Percentiles rank a stretch among this genome's conserved stretches.
These are phyloP conservation scores for Lipomyces spencermartinsiae DNA, from an alignment of 805 yeast species.

Conservation along the genomic window DNA sequence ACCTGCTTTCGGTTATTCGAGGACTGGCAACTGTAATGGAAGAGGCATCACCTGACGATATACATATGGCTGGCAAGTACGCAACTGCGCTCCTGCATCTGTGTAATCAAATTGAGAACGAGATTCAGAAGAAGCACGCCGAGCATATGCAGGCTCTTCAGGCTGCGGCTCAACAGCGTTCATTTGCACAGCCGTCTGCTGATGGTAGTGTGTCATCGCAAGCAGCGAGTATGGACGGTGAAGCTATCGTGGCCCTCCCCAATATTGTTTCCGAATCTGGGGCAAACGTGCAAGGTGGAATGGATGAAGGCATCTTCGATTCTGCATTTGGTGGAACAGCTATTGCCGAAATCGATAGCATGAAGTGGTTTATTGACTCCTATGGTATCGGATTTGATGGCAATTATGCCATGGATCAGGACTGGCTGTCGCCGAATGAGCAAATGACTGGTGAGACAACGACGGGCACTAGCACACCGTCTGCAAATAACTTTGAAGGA, in stretches of 20 bases:
- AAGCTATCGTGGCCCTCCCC: neutral
- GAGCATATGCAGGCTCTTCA: conserved; percentile 16
- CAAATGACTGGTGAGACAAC: conserved; percentile 2
- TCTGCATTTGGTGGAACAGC: conserved; percentile 18
- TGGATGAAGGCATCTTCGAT: conserved; percentile 13
- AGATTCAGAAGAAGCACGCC: conserved; percentile 15
- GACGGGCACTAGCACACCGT: conserved; percentile 8
- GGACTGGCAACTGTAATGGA: conserved; percentile 73
- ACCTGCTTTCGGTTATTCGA: conserved; percentile 69
- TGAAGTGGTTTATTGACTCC: conserved; percentile 34
- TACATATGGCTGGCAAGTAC: conserved; percentile 66
- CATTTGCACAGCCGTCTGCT: neutral
- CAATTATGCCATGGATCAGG: conserved; percentile 25
- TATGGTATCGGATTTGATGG: conserved; percentile 35
- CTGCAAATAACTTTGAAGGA: neutral
- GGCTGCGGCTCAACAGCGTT: neutral
- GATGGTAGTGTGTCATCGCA: neutral
- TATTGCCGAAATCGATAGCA: conserved; percentile 21
- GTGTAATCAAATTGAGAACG: conserved; percentile 30
- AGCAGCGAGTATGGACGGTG: neutral
- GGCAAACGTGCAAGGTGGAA: neutral
- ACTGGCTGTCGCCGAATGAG: conserved; percentile 11
- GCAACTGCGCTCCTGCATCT: conserved; percentile 31
- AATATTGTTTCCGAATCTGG: neutral
- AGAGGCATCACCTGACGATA: conserved; percentile 87